Base-by-base conservation (phyloP, 495 filamentous ascomycete genomes). In the Xylaria castorea region DNA sequence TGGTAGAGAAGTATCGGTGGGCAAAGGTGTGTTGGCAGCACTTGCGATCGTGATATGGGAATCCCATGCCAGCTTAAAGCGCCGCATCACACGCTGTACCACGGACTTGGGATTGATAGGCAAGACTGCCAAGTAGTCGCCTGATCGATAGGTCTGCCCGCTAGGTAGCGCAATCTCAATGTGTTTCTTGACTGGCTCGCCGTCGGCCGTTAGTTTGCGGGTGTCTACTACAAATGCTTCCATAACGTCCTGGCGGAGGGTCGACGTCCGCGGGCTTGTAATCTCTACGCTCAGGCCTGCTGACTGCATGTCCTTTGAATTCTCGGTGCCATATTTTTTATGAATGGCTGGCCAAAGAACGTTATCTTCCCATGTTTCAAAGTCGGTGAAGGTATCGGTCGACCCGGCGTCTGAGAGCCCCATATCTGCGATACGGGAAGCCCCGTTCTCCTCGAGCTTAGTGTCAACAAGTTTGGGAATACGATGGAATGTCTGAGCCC, bases 61-160 rank as follows among this genome's bases (percentile, higher is more conserved):
- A 76, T 93, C 92, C 87, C 88, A 90, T 0, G 90, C 84, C 0
- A 94, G 83, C 3, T 86, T 76, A 76, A 86, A 86, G 32, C 76
- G 80, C 22, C 83, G 79, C 81, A 86, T 82, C 14, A 78, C 84
- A n/a, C 90, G 83, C 32, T 83, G 80, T 42, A 94, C 85, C 18
- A 81, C 89, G 40, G 85, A 81, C 68, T 82, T 82, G 6, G 90
- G 88, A 75, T 94, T 94, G 20, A 92, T 82, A 0, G 93, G 92
- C 2, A 93, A 81, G 12, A 94, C 85, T 2, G 92, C 90, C 1
- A 95, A 86, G 76, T 95, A 94, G 74, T 95, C 93, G 51, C 93
- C 92, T 22, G 90, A 87, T 50, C 85, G 83, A 78, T 94, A 95
- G 6, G 85, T 84, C 84, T 90, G 88, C 42, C 88, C 91, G 7